Evolutionary conservation across 768 basidiomycete genomes (phyloP), one percentile per base, ranked within the genome.

Genomic region (Mycena vulgaris): DNA sequence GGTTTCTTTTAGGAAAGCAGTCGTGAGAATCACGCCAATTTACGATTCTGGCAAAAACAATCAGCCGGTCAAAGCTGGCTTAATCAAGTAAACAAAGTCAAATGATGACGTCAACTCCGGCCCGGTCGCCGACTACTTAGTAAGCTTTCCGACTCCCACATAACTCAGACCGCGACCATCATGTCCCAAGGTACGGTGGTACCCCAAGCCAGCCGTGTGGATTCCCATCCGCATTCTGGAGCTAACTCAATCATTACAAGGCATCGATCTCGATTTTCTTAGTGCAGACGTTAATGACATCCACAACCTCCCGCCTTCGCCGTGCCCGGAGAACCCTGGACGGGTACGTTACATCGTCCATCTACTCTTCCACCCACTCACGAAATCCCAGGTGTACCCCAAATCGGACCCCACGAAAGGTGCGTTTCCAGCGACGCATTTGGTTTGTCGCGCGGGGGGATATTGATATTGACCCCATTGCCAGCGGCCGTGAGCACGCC

Each of bases 301-400:
- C 17, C 30, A 69, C 60, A 69, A 73, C 25, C 59, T 33, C 5
- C 85, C 86, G 13, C 87, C 87, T 11, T 83, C 82, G 17, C 84
- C 87, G 1, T 81, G 81, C 6, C 73, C 75, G 33, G 85, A 87
- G 74, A 89, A 88, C 68, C 86, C 84, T 7, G 87, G 84, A 16
- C 80, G 81, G 73, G 87, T 86, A 63, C 28, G 76, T 63, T 6
- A 3, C 31, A 5, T 5, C 2, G 3, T 13, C 52, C 23, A 27
- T 16, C 13, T 30, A n/a, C n/a, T 23, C 37, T 17, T 51, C 42
- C 19, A 21, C 35, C 28, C 69, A 3, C 19, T 9, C 25, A 31
- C 5, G 8, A 19, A 10, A 47, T 64, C 39, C 6, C 53, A 89
- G 87, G 87, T 88, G 7, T 89, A 83, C 67, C 88, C 85, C 0